Base-by-base conservation (phyloP, 2,329 filamentous ascomycete species). In the Plenodomus biglobosus region DNA sequence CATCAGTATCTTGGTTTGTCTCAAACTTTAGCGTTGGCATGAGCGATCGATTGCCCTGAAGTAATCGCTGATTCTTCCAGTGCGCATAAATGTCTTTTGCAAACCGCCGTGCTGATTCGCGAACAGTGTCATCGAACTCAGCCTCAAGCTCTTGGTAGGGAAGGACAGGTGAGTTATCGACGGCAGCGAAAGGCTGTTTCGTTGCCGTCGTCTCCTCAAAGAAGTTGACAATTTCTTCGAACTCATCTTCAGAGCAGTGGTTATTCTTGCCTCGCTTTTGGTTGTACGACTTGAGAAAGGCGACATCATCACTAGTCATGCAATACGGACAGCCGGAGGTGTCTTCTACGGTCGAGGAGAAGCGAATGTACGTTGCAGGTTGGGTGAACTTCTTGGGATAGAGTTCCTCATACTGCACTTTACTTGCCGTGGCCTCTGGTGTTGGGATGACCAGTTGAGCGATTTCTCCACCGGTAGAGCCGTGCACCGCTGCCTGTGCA, bases 281-380 rank as follows among this genome's bases (percentile, higher is more conserved):
- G 75, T 97, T 99, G 77, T 94, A 87, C 59, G 83, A 80, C 67
- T 86, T 88, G 62, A 99, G 82, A 68, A 90, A 96, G 46, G 81
- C 83, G 71, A 91, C 88, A 75, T 99, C 94, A 66, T 95, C 90
- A 58, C 87, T 85, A 21, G 86, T 92, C 88, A 97, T 92, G 75
- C 95, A 91, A 85, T 99, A 99, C 63, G 86, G 84, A 69, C 87
- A 88, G 64, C 89, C 88, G 66, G 90, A 87, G 64, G 88, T 95
- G 74, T 99, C 94, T 75, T 99, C 94, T 53, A 99, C 92, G 2
- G 94, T 99, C 59, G 95, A 92, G 56, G 94, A 97, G 76, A 95
- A 97, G 58, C 92, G 90, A 70, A 99, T 96, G 75, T 97, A 97
- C 53, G 92, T 94, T 53, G 86, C 85, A 43, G 94, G 91, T 72